A percentile compares a stretch with the other conserved stretches of the same genome.
Evolutionary conservation across 2,329 filamentous ascomycete genomes (phyloP).

Genomic region (Ophiostoma himal-ulmi): DNA sequence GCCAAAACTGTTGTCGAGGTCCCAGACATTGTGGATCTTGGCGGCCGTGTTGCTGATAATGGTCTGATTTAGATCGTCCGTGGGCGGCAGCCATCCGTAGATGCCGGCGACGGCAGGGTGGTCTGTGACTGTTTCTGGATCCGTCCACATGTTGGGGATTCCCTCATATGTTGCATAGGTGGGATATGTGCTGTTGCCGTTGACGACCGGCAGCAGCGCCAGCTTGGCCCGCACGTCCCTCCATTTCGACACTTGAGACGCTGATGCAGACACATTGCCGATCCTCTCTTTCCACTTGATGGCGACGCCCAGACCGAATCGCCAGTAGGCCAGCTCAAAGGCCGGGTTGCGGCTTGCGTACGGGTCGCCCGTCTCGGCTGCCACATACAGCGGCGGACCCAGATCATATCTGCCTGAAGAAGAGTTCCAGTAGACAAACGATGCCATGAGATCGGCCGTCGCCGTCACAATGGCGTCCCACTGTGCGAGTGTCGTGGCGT

Average conservation of each 20-base stretch:
- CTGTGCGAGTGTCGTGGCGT: not conserved
- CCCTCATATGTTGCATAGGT: conserved; percentile 53
- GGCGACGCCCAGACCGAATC: conserved; percentile 53
- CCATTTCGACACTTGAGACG: not conserved
- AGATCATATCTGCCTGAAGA: not conserved
- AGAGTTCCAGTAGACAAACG: not conserved
- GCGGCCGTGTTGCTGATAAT: not conserved
- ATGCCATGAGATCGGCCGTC: not conserved
- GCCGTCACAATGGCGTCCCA: not conserved
- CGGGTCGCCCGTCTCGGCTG: conserved; percentile 52
- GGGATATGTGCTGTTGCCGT: conserved; percentile 26
- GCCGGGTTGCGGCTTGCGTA: conserved; percentile 53
- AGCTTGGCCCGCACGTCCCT: conserved; percentile 38
- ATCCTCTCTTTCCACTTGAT: not conserved
- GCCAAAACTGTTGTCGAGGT: not conserved
- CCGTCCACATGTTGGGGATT: conserved; percentile 39
- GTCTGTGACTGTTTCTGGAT: conserved; percentile 33
- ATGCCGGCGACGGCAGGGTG: not conserved
- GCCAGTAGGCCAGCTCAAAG: conserved; percentile 58
- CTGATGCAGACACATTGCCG: not conserved
- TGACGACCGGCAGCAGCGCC: conserved; percentile 44
- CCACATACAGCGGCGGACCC: conserved; percentile 36
- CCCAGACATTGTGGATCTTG: not conserved
- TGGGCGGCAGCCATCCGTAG: not conserved
- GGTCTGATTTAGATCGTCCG: not conserved